Conservation (phyloP, 2,329 filamentous ascomycete species). For the Pleurostoma richardsiae region DNA sequence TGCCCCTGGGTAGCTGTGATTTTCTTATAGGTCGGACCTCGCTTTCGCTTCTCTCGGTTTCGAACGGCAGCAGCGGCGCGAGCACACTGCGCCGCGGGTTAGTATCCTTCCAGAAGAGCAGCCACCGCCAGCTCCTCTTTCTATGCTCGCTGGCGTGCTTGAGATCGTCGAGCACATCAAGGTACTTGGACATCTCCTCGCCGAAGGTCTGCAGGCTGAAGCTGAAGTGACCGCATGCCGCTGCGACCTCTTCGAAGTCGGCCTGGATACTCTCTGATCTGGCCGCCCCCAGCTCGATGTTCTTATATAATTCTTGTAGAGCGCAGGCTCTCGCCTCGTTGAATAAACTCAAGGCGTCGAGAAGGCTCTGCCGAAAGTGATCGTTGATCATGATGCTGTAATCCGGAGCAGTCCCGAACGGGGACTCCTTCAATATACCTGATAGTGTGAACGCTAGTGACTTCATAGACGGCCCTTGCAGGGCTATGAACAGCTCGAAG, state of each 20-base stretch:
- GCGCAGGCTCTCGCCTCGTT: slow-evolving; percentile 70
- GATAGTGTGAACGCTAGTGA: slow-evolving; percentile 89
- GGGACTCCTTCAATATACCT: slow-evolving; percentile 81
- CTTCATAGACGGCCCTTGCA: slow-evolving; percentile 92
- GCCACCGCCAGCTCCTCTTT: slow-evolving; percentile 73
- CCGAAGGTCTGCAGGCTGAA: slow-evolving; percentile 89
- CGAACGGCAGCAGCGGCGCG: slow-evolving; percentile 19
- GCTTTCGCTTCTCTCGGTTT: slow-evolving; percentile 33
- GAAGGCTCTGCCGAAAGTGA: slow-evolving; percentile 73
- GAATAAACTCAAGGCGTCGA: slow-evolving; percentile 77
- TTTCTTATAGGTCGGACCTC: slow-evolving; percentile 43
- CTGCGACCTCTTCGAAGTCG: slow-evolving; percentile 94
- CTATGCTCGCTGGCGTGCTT: slow-evolving; percentile 64
- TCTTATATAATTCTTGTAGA: slow-evolving; percentile 73
- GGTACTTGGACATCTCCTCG: slow-evolving; percentile 78
- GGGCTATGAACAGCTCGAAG: slow-evolving; percentile 82
- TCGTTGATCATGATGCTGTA: slow-evolving; percentile 71
- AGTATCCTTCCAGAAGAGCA: slow-evolving; percentile 64
- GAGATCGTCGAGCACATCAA: slow-evolving; percentile 80
- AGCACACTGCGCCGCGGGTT: slow-evolving; percentile 7
- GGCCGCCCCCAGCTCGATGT: slow-evolving; percentile 65
- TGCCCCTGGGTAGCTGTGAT: slow-evolving; percentile 50
- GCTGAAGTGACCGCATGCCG: slow-evolving; percentile 95
- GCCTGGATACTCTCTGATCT: slow-evolving; percentile 74
- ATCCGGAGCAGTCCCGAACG: slow-evolving; percentile 66